Conservation (phyloP, 2,329 filamentous ascomycete species). For the Colletotrichum gloeosporioides region DNA sequence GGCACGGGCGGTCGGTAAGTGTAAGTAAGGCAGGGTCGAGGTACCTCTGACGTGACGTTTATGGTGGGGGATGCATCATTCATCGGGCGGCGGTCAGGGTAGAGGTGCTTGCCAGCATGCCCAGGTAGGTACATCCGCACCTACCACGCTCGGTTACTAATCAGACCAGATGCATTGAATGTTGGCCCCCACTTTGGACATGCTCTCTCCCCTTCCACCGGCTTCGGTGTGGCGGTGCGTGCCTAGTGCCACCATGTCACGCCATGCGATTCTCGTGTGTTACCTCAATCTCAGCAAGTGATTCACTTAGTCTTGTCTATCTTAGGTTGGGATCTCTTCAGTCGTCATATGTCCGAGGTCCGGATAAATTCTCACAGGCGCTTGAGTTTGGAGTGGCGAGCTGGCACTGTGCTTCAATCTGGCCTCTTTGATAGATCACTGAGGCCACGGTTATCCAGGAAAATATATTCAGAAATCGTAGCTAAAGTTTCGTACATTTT, state of each 20-base stretch:
- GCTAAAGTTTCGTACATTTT: not conserved
- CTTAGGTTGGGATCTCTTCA: not conserved
- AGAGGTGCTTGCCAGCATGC: not conserved
- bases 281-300: not conserved
- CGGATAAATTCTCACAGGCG: not conserved
- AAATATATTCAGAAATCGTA: not conserved
- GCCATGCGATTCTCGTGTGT: not conserved
- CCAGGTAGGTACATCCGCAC: not conserved
- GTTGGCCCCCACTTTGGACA: not conserved
- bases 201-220: conserved; percentile 7
- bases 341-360: not conserved
- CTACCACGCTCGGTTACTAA: conserved; percentile 1
- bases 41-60: conserved; percentile 1
- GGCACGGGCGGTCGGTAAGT: not conserved
- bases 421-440: not conserved
- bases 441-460: not conserved
- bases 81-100: not conserved
- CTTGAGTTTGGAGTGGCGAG: not conserved
- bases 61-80: not conserved
- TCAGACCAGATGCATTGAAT: not conserved
- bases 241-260: not conserved
- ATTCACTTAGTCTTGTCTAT: not conserved
- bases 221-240: conserved; percentile 19
- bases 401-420: not conserved
- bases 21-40: not conserved